Base-by-base conservation (phyloP, 1,284 basidiomycete genomes). In the Agaricales sp. region DNA sequence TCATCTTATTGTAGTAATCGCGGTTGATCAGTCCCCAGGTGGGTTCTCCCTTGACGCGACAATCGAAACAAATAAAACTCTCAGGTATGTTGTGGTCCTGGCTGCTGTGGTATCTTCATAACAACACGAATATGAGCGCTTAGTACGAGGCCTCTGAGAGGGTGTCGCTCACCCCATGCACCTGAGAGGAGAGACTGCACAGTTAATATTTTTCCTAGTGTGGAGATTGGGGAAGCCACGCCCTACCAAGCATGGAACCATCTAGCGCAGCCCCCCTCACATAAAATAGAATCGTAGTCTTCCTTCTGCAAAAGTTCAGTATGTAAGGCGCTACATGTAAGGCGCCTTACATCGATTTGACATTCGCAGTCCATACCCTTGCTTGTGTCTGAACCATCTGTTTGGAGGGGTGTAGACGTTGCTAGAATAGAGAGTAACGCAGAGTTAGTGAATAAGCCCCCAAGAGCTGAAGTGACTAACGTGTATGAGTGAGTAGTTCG, bases 211-310 rank as follows among this genome's bases (percentile, higher is more conserved):
- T 12, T 50, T 43, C 19, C 30, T 8, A n/a, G 45, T 41, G 25
- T 45, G 26, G 41, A 25, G 0, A 43, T 21, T 25, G 18, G 18
- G 23, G 6, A 21, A 47, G 23, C 19, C 19, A 45, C 8, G 18
- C 41, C 74, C 50, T 52, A 87, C 85, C 86, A 89, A 45, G 79
- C 56, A 61, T 89, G 87, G 59, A 75, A 82, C 85, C 86, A 87
- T 49, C 67, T 72, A 14, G 67, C 68, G 60, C 87, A 88, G 14
- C 68, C 74, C 3, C 77, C 78, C 52, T 87, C 84, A 57, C 86
- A 88, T 51, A 75, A 69, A 52, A 45, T 45, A 24, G 77, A 73
- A 26, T 56, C 59, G 39, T 73, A 68, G 52, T 74, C 75, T n/a
- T 80, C 76, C 13, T 67, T 61, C 75, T 81, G 50, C 30, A 45